Conservation (phyloP, 495 filamentous ascomycete genomes). For the Rusavskia elegans region DNA sequence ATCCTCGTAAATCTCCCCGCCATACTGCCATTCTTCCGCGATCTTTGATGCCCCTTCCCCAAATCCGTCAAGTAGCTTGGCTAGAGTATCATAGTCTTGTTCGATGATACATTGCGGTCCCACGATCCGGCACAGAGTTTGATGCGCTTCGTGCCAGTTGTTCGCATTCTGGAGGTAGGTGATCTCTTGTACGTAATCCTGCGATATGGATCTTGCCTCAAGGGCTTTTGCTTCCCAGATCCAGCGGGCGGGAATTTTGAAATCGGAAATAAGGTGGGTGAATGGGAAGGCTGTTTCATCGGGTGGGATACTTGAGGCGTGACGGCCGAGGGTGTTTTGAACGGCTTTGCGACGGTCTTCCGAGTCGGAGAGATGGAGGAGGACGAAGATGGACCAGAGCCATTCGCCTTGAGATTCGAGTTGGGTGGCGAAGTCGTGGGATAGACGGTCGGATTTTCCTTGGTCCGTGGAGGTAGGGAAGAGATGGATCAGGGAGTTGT, state of each 20-base stretch:
- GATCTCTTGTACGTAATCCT: slow-evolving; percentile 50
- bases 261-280: slow-evolving; percentile 37
- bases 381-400: slow-evolving; percentile 52
- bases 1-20: slow-evolving; percentile 69
- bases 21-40: slow-evolving; percentile 48
- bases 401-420: slow-evolving; percentile 54
- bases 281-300: slow-evolving; percentile 36
- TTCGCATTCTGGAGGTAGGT: slow-evolving; percentile 59
- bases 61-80: slow-evolving; percentile 51
- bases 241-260: slow-evolving; percentile 58
- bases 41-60: slow-evolving; percentile 30
- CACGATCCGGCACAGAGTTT: slow-evolving; percentile 59
- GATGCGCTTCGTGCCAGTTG: slow-evolving; percentile 67
- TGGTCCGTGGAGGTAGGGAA: slow-evolving; percentile 23
- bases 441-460: slow-evolving; percentile 44
- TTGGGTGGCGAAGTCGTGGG: slow-evolving; percentile 54
- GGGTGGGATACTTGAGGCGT: slow-evolving; percentile 38
- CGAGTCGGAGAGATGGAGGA: slow-evolving; percentile 56
- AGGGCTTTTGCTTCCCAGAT: slow-evolving; percentile 80
- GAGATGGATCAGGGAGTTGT: slow-evolving; percentile 38
- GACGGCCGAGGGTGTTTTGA: slow-evolving; percentile 32
- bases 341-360: slow-evolving; percentile 48
- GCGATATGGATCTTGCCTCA: slow-evolving; percentile 50
- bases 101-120: slow-evolving; percentile 67
- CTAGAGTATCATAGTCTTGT: slow-evolving; percentile 49